Base-by-base conservation (phyloP, 345 rosid genomes). In the Gossypium rotundifolium region DNA sequence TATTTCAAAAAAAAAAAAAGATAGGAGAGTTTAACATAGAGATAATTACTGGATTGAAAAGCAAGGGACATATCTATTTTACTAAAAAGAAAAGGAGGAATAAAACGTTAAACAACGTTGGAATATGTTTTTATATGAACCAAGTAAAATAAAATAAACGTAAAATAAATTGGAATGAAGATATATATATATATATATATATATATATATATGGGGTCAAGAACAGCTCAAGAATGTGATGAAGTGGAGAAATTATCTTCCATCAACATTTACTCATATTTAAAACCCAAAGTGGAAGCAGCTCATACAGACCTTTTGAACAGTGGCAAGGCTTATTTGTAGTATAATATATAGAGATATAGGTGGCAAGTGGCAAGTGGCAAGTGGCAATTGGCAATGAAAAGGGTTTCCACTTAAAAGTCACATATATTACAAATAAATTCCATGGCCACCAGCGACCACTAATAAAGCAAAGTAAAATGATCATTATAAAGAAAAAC, bases 331-430 rank as follows among this genome's bases (percentile, higher is more conserved):
- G 40, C 40, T 33, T 33, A 5, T 33, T 33, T 33, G 6, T 33
- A 4, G 38, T 29, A 4, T 4, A 29, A 29, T 29, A 29, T 33
- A 1, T 33, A 33, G 40, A 33, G 40, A 55, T 73, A 38, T 3
- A 11, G 29, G 62, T 57, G 62, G 33, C 62, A 55, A 55, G 7
- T 33, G 40, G 38, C 38, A 33, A 33, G 0, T 29, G 33, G 33
- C 33, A 29, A 29, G 42, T 38, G 79, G 42, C 58, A 58, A 71
- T 62, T 74, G 80, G 73, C 73, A 63, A 69, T 42, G 62, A 78
- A 85, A 85, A 75, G 18, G 61, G 54, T 69, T 72, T 65, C 85
- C 86, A 85, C 84, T 73, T 10, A 72, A 66, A 72, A 48, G 65
- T 83, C 13, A 20, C 25, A 46, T 62, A 9, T 58, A 66, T 29